Conservation (phyloP, 2,329 filamentous ascomycete genomes). For the Venturia pyrina region DNA sequence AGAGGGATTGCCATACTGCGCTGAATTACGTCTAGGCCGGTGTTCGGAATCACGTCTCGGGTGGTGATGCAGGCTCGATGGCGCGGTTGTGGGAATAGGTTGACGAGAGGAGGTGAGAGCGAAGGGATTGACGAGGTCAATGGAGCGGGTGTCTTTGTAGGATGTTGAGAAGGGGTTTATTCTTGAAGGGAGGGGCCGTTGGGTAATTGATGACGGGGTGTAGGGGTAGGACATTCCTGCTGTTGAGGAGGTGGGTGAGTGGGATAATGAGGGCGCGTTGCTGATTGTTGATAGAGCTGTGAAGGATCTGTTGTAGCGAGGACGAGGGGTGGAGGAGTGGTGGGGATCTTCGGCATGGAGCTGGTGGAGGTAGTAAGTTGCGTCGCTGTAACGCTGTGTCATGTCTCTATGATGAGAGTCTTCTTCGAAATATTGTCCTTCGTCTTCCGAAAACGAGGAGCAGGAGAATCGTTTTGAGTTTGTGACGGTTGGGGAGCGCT, state of each 20-base stretch:
- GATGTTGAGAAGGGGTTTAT: conserved; percentile 18
- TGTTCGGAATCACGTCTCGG: conserved; percentile 20
- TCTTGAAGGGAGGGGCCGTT: conserved; percentile 22
- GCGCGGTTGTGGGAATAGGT: conserved; percentile 1
- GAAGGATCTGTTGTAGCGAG: conserved; percentile 26
- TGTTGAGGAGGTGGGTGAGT: conserved; percentile 35
- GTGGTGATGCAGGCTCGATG: conserved; percentile 3
- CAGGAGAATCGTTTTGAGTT: conserved; percentile 26
- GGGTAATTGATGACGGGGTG: conserved; percentile 20
- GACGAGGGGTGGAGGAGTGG: conserved; percentile 20
- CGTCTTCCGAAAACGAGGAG: conserved; percentile 23
- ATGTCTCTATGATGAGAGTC: conserved; percentile 22
- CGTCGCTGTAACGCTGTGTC: conserved; percentile 26
- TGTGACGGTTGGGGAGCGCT: conserved; percentile 35
- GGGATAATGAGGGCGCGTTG: conserved; percentile 34
- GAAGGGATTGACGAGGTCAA: conserved; percentile 14
- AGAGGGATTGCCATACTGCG: conserved; percentile 11
- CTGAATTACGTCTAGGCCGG: conserved; percentile 6
- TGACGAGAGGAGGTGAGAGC: not conserved
- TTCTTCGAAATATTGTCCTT: conserved; percentile 27
- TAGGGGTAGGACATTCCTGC: conserved; percentile 36
- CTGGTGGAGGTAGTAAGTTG: conserved; percentile 20
- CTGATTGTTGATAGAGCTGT: conserved; percentile 27
- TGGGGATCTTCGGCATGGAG: conserved; percentile 15
- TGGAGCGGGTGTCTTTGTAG: conserved; percentile 4